A percentile compares a stretch with the other conserved stretches of the same genome.
Conservation (phyloP, 2,329 filamentous ascomycete species). For the Nemania abortiva region DNA sequence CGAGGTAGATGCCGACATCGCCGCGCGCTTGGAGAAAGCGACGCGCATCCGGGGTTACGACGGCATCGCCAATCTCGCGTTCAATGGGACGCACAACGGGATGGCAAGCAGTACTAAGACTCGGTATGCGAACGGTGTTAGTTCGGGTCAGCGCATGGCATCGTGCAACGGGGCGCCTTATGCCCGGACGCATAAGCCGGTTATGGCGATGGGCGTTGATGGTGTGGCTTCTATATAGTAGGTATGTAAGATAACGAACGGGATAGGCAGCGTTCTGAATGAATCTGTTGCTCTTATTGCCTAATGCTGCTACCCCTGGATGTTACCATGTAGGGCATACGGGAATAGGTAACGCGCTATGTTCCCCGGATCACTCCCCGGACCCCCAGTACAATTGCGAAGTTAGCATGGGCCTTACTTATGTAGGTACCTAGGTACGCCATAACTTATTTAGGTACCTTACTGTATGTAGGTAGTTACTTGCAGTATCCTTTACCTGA, state of each 20-base stretch:
- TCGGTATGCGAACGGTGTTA: slow-evolving; percentile 64
- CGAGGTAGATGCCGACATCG: slow-evolving; percentile 70
- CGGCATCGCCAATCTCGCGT: slow-evolving; percentile 65
- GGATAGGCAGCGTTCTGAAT: not conserved
- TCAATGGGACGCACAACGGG: slow-evolving; percentile 72
- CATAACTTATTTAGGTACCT: no score
- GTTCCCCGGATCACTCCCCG: not conserved
- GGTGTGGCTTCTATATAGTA: not conserved
- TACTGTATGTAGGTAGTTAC: no score
- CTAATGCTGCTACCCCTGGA: no score
- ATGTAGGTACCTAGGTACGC: no score
- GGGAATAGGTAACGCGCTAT: not conserved
- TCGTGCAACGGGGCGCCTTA: slow-evolving; percentile 22
- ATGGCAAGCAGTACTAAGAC: slow-evolving; percentile 63
- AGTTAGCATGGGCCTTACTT: no score
- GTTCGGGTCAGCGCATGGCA: slow-evolving; percentile 10
- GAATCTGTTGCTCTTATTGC: no score
- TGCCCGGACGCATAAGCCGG: slow-evolving; percentile 9
- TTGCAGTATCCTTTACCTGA: no score
- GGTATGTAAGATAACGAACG: not conserved
- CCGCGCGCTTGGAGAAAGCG: slow-evolving; percentile 69
- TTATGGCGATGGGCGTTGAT: slow-evolving; percentile 11
- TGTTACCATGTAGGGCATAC: no score
- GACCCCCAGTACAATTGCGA: not conserved
- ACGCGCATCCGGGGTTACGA: slow-evolving; percentile 71